Percentiles rank a stretch among this genome's conserved stretches.
These are phyloP conservation scores for Echites panduratus DNA, from an alignment of 257 asterid species.

Conservation along the genomic window DNA sequence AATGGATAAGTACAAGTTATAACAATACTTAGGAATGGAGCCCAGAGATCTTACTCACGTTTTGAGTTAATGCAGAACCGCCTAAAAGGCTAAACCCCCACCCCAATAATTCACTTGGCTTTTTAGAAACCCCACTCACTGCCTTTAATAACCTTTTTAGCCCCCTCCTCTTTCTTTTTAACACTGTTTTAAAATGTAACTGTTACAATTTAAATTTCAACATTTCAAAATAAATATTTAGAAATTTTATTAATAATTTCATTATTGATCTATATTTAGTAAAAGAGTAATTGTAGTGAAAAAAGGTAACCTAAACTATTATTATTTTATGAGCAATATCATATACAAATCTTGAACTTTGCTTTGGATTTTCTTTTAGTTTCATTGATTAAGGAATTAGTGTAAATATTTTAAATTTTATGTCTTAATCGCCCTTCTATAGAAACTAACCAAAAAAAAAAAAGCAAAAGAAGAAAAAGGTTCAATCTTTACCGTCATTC, in stretches of 20 bases:
- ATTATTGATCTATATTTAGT: no score
- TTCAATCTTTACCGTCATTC: background rate
- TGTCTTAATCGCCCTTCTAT: background rate
- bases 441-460: background rate
- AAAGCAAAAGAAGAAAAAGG: background rate
- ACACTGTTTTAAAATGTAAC: no score
- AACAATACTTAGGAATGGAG: slow-evolving; percentile 20
- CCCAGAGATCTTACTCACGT: slow-evolving; percentile 31
- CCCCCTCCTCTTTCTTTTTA: no score
- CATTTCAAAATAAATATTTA: no score
- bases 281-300: no score
- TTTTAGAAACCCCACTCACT: background rate
- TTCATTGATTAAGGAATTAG: no score
- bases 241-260: no score
- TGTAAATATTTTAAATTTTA: background rate
- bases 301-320: no score
- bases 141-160: background rate
- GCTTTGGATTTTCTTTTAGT: background rate
- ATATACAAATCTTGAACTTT: background rate
- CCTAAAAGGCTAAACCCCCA: background rate
- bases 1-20: slow-evolving; percentile 12
- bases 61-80: background rate
- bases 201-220: no score
- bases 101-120: background rate
- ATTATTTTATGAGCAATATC: no score